Conservation (phyloP, 2,329 filamentous ascomycete genomes). For the Neofusicoccum cordaticola region DNA sequence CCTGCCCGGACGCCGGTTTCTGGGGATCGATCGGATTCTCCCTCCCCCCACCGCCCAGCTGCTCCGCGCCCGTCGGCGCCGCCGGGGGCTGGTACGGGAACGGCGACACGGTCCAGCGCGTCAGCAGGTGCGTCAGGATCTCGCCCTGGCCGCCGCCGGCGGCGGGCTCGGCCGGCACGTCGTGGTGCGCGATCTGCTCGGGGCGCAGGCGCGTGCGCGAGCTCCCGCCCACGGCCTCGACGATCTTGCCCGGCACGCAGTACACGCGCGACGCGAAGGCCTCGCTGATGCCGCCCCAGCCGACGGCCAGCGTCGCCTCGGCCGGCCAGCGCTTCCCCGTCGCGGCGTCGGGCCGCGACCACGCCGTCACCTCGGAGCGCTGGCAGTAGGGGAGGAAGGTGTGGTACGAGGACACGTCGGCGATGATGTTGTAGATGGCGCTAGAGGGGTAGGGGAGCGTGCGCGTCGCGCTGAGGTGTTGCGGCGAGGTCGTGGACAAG, state of each 20-base stretch:
- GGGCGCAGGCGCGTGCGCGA: constrained; percentile 21
- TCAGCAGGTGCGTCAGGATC: constrained; percentile 67
- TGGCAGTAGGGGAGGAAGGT: constrained; percentile 91
- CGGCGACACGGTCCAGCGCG: constrained; percentile 64
- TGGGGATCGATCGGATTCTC: constrained; percentile 20
- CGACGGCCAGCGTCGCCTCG: constrained; percentile 75
- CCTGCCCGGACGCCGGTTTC: constrained; percentile 21
- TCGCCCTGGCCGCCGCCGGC: constrained; percentile 12
- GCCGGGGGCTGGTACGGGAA: constrained; percentile 45
- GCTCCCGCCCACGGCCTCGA: constrained; percentile 19
- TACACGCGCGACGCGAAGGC: constrained; percentile 76
- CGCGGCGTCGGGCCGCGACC: constrained; percentile 55
- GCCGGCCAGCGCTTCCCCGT: constrained; percentile 62
- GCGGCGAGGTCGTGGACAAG: constrained; percentile 39
- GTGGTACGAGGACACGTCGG: constrained; percentile 81
- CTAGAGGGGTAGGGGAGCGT: constrained; percentile 70
- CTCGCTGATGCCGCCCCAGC: constrained; percentile 81
- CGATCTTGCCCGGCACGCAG: constrained; percentile 62
- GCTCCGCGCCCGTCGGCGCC: constrained; percentile 10
- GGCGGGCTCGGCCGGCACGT: neutral
- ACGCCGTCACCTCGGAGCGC: constrained; percentile 71
- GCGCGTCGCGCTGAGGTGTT: constrained; percentile 70
- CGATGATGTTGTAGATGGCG: constrained; percentile 78
- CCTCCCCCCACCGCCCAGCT: constrained; percentile 34
- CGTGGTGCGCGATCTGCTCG: constrained; percentile 10